phyloP scores from a whole-genome alignment of 805 yeast genomes.

The Yamadazyma nakazawae region DNA sequence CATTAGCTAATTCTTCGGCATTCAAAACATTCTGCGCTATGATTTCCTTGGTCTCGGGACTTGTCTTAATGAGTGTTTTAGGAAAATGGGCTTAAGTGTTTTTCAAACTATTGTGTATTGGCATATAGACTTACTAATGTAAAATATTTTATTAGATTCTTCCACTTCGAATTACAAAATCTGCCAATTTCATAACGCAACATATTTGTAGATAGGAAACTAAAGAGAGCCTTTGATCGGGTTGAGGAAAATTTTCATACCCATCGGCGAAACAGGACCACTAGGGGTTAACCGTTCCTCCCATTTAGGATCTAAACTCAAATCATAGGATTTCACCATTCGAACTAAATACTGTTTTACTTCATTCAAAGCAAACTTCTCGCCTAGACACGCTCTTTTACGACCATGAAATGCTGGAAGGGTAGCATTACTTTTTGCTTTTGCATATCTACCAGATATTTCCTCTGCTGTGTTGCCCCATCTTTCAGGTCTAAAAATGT shows the following conservation, averaged over 20 bases:
- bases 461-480: slow-evolving; percentile 48
- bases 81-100: slow-evolving; percentile 29
- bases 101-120: background rate
- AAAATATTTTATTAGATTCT: too few species aligned
- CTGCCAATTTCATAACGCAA: background rate
- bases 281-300: slow-evolving; percentile 50
- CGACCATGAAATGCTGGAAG: slow-evolving; percentile 60
- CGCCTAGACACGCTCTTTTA: slow-evolving; percentile 58
- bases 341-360: slow-evolving; percentile 36
- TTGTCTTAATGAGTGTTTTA: slow-evolving; percentile 28
- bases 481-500: slow-evolving; percentile 44
- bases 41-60: slow-evolving; percentile 20
- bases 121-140: background rate
- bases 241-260: slow-evolving; percentile 6
- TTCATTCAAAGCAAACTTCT: slow-evolving; percentile 51
- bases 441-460: slow-evolving; percentile 36
- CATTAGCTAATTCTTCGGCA: slow-evolving; percentile 16
- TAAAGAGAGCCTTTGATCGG: background rate
- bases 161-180: background rate
- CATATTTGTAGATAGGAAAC: background rate
- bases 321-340: slow-evolving; percentile 33
- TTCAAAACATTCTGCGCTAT: slow-evolving; percentile 15
- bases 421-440: slow-evolving; percentile 43
- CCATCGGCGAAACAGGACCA: slow-evolving; percentile 55
- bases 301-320: slow-evolving; percentile 44